phyloP scores from a whole-genome alignment of 1,284 basidiomycete species.

The Pseudozyma tsukubaensis region DNA sequence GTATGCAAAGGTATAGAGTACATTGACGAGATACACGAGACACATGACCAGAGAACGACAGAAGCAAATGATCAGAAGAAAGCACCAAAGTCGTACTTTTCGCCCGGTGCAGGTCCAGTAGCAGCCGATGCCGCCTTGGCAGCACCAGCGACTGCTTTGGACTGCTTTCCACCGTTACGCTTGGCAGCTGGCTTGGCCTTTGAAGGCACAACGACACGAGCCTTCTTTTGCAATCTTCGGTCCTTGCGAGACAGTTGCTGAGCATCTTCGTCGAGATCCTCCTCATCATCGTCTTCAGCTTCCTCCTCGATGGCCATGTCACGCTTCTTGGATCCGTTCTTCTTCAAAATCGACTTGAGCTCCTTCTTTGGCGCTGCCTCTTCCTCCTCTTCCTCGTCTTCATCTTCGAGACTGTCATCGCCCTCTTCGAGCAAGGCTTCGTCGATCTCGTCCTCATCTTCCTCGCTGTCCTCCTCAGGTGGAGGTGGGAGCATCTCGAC shows the following conservation, averaged over 20 bases:
- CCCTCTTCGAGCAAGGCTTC: slow-evolving; percentile 44
- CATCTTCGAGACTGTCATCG: slow-evolving; percentile 37
- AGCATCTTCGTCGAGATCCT: slow-evolving; percentile 19
- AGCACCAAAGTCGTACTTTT: slow-evolving; percentile 59
- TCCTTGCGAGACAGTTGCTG: slow-evolving; percentile 44
- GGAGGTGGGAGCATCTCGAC: slow-evolving; percentile 49
- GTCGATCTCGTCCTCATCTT: slow-evolving; percentile 52
- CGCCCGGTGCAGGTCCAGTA: slow-evolving; percentile 54
- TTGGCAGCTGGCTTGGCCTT: slow-evolving; percentile 38
- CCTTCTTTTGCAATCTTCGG: slow-evolving; percentile 42
- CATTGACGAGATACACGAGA: slow-evolving; percentile 28
- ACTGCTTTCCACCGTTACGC: slow-evolving; percentile 17
- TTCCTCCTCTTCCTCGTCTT: slow-evolving; percentile 43
- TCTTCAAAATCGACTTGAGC: slow-evolving; percentile 56
- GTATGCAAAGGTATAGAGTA: slow-evolving; percentile 42
- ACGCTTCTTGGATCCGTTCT: slow-evolving; percentile 33
- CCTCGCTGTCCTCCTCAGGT: slow-evolving; percentile 56
- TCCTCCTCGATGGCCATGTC: slow-evolving; percentile 15
- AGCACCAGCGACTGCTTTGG: slow-evolving; percentile 25
- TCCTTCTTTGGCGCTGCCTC: slow-evolving; percentile 28
- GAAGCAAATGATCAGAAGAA: slow-evolving; percentile 39
- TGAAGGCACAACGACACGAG: slow-evolving; percentile 33
- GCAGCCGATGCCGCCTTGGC: slow-evolving; percentile 40
- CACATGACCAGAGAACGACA: not conserved
- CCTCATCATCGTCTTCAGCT: slow-evolving; percentile 17